Conservation (phyloP, 345 rosid genomes). For the Brassica cretica region DNA sequence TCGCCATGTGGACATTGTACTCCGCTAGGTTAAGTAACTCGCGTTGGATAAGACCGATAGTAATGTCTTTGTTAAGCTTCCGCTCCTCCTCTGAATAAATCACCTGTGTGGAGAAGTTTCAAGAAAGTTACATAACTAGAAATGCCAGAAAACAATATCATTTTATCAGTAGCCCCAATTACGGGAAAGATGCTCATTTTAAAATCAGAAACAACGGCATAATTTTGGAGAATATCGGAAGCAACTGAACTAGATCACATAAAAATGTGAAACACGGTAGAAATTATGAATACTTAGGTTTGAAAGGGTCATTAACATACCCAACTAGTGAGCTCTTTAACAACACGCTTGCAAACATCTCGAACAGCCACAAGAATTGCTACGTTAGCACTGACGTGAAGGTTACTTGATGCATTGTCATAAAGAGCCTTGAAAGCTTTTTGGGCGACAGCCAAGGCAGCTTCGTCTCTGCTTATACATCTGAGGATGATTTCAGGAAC, state of each 20-base stretch:
- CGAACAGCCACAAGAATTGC: constrained; percentile 86
- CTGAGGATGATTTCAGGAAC: constrained; percentile 96
- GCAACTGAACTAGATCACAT: neutral
- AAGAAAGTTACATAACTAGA: constrained; percentile 10
- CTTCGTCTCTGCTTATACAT: constrained; percentile 93
- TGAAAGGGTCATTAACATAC: constrained; percentile 49
- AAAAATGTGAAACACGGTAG: neutral
- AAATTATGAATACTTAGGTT: constrained; percentile 7
- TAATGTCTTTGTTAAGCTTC: constrained; percentile 86
- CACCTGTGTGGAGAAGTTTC: constrained; percentile 52
- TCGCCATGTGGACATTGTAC: constrained; percentile 91
- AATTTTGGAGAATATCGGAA: neutral
- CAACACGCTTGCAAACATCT: constrained; percentile 93
- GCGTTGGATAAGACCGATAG: constrained; percentile 75
- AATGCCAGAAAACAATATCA: neutral
- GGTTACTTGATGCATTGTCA: constrained; percentile 77
- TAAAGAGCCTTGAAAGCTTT: constrained; percentile 91
- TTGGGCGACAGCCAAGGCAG: constrained; percentile 95
- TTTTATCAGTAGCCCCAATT: constrained; percentile 4
- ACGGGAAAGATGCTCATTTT: neutral
- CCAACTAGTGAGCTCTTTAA: constrained; percentile 97
- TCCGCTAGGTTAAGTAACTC: constrained; percentile 93
- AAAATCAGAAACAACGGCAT: neutral
- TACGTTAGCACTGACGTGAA: constrained; percentile 74
- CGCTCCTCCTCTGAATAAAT: constrained; percentile 95